phyloP scores from a whole-genome alignment of 345 rosid species.

The Ceriops zippeliana region DNA sequence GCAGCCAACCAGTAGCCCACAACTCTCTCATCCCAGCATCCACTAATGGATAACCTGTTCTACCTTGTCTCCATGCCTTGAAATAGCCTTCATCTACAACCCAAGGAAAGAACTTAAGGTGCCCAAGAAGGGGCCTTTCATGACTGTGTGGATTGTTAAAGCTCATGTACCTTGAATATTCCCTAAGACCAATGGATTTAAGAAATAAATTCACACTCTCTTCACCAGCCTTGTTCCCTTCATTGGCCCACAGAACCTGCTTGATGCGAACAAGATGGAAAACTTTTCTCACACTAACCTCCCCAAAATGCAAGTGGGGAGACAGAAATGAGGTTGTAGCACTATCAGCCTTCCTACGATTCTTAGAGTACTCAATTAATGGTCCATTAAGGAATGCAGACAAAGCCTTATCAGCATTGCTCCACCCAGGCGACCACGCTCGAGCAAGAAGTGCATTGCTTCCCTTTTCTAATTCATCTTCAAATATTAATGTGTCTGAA shows the following conservation, averaged over 20 bases:
- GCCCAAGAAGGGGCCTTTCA: slow-evolving; percentile 93
- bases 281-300: slow-evolving; percentile 92
- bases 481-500: slow-evolving; percentile 64
- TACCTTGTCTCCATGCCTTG: slow-evolving; percentile 99
- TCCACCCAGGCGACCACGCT: slow-evolving; percentile 99
- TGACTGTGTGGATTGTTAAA: slow-evolving; percentile 93
- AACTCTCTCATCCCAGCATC: slow-evolving; percentile 99
- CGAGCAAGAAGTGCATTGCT: slow-evolving; percentile 97
- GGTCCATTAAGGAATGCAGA: slow-evolving; percentile 86
- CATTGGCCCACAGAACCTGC: slow-evolving; percentile 93
- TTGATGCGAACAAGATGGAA: slow-evolving; percentile 90
- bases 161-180: slow-evolving; percentile 87
- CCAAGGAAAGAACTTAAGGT: slow-evolving; percentile 95
- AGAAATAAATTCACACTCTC: slow-evolving; percentile 92
- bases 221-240: slow-evolving; percentile 89
- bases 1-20: slow-evolving; percentile 99
- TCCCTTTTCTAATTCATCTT: slow-evolving; percentile 90
- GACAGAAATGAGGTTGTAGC: slow-evolving; percentile 96
- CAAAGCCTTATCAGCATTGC: slow-evolving; percentile 83
- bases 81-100: slow-evolving; percentile 74
- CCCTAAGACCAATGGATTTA: slow-evolving; percentile 93
- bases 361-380: slow-evolving; percentile 79
- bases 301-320: slow-evolving; percentile 97
- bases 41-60: slow-evolving; percentile 93
- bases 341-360: slow-evolving; percentile 93